phyloP scores from a whole-genome alignment of 202 grass and related monocot species.

The Elaeis oleifera region DNA sequence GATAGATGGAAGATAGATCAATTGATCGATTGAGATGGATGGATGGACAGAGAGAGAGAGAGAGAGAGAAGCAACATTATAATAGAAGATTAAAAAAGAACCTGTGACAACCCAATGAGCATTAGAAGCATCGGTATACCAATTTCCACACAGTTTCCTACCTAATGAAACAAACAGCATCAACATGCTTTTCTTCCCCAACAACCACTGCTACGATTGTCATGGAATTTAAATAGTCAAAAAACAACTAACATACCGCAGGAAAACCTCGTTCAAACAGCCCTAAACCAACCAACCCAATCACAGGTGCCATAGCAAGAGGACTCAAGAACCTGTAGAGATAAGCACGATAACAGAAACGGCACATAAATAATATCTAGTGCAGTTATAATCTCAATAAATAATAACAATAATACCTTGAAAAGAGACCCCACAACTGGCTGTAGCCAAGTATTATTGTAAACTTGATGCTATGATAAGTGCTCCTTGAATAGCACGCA shows the following conservation, averaged over 20 bases:
- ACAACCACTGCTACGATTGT: conserved; percentile 5
- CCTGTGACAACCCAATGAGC: conserved; percentile 46
- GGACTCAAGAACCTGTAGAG: conserved; percentile 46
- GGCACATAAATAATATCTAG: too few species aligned
- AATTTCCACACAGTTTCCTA: conserved; percentile 48
- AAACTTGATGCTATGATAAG: conserved; percentile 43
- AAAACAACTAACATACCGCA: conserved; percentile 24
- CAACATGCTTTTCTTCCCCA: background rate
- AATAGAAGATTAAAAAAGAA: background rate
- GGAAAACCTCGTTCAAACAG: conserved; percentile 53
- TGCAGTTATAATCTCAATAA: too few species aligned
- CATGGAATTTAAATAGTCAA: background rate
- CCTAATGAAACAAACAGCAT: conserved; percentile 25
- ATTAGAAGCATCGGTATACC: conserved; percentile 47
- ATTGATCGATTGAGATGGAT: too few species aligned
- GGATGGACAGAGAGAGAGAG: too few species aligned
- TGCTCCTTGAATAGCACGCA: conserved; percentile 51
- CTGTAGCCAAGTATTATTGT: conserved; percentile 52
- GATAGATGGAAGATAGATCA: too few species aligned
- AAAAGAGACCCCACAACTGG: conserved; percentile 45
- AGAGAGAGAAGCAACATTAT: too few species aligned
- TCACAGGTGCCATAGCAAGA: conserved; percentile 38
- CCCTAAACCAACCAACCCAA: conserved; percentile 47
- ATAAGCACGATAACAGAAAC: background rate
- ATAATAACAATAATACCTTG: conserved; percentile 17